Evolutionary conservation across 768 basidiomycete genomes (phyloP).

Genomic region (Mycena capillaripes): DNA sequence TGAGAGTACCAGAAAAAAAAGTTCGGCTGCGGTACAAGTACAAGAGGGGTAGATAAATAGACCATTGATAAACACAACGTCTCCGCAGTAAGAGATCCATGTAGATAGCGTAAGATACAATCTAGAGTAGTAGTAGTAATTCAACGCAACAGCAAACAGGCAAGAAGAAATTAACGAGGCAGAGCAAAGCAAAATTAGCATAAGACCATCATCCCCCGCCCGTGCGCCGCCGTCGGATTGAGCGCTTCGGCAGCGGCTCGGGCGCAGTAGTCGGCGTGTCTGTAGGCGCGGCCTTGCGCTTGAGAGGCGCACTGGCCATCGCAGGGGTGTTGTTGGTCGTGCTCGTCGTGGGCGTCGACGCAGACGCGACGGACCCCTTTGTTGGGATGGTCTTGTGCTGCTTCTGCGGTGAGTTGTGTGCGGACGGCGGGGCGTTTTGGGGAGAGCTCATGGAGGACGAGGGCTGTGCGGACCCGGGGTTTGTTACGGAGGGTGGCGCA

Average conservation of each 20-base stretch:
- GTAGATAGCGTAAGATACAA: slow-evolving; percentile 52
- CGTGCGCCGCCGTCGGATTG: slow-evolving; percentile 65
- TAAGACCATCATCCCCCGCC: slow-evolving; percentile 51
- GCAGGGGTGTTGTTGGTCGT: slow-evolving; percentile 65
- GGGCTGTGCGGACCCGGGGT: slow-evolving; percentile 50
- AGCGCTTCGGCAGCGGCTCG: slow-evolving; percentile 64
- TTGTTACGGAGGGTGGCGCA: slow-evolving; percentile 61
- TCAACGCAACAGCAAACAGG: slow-evolving; percentile 32
- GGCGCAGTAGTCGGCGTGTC: slow-evolving; percentile 67
- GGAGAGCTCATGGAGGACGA: slow-evolving; percentile 58
- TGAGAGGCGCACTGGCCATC: slow-evolving; percentile 63
- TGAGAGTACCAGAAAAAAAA: slow-evolving; percentile 21
- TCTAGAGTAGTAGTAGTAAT: slow-evolving; percentile 45
- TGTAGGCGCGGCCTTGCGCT: slow-evolving; percentile 64
- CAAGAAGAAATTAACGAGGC: not conserved
- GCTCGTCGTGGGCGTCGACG: slow-evolving; percentile 54
- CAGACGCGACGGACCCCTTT: slow-evolving; percentile 40
- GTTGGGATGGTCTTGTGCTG: slow-evolving; percentile 68
- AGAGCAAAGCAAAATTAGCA: slow-evolving; percentile 6
- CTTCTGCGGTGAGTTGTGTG: slow-evolving; percentile 71
- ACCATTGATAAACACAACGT: slow-evolving; percentile 37
- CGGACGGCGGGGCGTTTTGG: slow-evolving; percentile 65
- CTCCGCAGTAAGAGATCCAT: slow-evolving; percentile 44
- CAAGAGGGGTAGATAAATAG: slow-evolving; percentile 36
- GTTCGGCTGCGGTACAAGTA: slow-evolving; percentile 30